A percentile compares a stretch with the other conserved stretches of the same genome.
Evolutionary conservation across 2,329 filamentous ascomycete genomes (phyloP).

Genomic region (Graphilbum sp.): DNA sequence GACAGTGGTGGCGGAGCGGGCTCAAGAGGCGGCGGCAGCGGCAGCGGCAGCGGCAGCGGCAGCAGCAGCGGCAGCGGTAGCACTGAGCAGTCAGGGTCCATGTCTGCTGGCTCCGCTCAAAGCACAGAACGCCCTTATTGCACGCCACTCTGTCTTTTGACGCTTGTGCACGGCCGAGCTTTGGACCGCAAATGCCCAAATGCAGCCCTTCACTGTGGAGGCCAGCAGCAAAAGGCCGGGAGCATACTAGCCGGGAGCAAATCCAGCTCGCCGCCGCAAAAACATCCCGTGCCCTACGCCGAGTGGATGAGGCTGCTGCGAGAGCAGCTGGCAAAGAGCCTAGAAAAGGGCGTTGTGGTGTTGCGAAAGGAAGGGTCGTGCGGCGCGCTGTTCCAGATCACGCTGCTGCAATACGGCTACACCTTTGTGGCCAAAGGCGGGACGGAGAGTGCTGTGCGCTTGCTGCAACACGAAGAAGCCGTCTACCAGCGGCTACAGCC

Average conservation of each 20-base stretch:
- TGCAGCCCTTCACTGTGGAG: not conserved
- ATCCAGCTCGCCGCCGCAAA: not conserved
- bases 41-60: too few species aligned
- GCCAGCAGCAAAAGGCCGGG: too few species aligned
- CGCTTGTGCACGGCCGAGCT: not conserved
- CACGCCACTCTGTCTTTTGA: slow-evolving; percentile 2
- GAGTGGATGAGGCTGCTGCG: slow-evolving; percentile 1
- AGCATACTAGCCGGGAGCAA: too few species aligned
- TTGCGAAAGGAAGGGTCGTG: slow-evolving; percentile 16
- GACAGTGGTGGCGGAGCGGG: too few species aligned
- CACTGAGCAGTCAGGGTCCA: too few species aligned
- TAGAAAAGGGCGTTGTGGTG: slow-evolving; percentile 15
- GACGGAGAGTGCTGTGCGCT: not conserved
- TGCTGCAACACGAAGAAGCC: slow-evolving; percentile 4
- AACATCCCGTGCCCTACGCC: slow-evolving; percentile 1
- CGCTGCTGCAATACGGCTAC: slow-evolving; percentile 23
- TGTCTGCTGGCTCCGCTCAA: too few species aligned
- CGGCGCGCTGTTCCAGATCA: slow-evolving; percentile 23
- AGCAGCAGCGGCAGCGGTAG: too few species aligned
- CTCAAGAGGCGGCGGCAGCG: too few species aligned
- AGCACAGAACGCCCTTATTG: slow-evolving; percentile 1
- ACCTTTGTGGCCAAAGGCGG: slow-evolving; percentile 23
- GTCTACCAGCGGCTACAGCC: slow-evolving; percentile 3
- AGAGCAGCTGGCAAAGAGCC: slow-evolving; percentile 2
- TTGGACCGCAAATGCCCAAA: slow-evolving; percentile 4